These are phyloP conservation scores for Rhynchosporium agropyri DNA, from an alignment of 2,329 filamentous ascomycete genomes.

Conservation along the genomic window DNA sequence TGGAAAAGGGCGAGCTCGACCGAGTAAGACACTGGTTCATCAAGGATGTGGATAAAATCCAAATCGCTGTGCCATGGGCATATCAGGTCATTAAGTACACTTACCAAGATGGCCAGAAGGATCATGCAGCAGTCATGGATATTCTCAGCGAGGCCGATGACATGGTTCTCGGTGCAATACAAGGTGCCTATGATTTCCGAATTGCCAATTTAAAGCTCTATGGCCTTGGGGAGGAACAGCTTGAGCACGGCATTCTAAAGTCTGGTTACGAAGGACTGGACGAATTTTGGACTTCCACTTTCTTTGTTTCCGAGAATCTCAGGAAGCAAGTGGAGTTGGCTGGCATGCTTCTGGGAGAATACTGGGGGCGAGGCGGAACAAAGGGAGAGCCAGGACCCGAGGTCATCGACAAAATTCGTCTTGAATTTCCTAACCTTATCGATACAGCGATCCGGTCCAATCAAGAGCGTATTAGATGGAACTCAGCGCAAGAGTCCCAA, in stretches of 20 bases:
- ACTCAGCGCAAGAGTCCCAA: conserved; percentile 53
- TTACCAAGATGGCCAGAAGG: conserved; percentile 62
- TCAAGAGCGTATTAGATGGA: conserved; percentile 62
- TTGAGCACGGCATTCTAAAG: conserved; percentile 66
- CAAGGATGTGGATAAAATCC: conserved; percentile 70
- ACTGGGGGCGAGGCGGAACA: conserved; percentile 38
- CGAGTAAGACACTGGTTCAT: conserved; percentile 85
- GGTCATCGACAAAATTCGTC: conserved; percentile 50
- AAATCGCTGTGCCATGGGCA: conserved; percentile 78
- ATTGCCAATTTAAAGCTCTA: conserved; percentile 69
- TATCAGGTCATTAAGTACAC: conserved; percentile 75
- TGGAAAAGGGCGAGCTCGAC: conserved; percentile 72
- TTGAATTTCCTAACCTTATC: conserved; percentile 56
- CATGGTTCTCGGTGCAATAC: conserved; percentile 66
- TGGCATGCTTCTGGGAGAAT: conserved; percentile 38
- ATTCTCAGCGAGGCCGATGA: conserved; percentile 68
- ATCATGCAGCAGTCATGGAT: conserved; percentile 49
- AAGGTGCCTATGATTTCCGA: conserved; percentile 71
- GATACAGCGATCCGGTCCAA: conserved; percentile 60
- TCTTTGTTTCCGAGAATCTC: conserved; percentile 61
- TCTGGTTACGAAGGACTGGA: conserved; percentile 69
- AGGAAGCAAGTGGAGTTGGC: conserved; percentile 62
- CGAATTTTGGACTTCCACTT: conserved; percentile 83
- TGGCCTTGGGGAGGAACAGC: conserved; percentile 67
- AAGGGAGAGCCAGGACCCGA: conserved; percentile 31